Evolutionary conservation across 208 protist species (phyloP).

Genomic region (Trypanosoma lewisi): DNA sequence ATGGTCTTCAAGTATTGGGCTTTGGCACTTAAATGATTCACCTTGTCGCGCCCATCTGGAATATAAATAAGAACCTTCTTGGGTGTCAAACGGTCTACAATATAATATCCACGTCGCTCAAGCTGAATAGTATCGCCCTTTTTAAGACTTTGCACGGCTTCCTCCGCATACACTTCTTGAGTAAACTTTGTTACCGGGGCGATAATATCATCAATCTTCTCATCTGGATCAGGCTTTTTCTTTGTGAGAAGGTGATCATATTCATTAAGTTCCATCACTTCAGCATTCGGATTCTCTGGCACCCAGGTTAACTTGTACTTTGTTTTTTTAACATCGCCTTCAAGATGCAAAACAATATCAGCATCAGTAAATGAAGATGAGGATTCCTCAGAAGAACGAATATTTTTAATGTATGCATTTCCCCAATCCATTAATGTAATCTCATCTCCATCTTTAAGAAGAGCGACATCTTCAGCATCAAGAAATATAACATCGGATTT

Average conservation of each 20-base stretch:
- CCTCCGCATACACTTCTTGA: conserved; percentile 84
- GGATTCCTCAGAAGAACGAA: conserved; percentile 44
- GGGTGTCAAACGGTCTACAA: conserved; percentile 81
- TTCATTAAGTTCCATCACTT: conserved; percentile 83
- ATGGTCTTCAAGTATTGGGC: conserved; percentile 79
- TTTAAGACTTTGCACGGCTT: conserved; percentile 82
- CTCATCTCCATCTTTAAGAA: conserved; percentile 93
- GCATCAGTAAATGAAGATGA: conserved; percentile 58
- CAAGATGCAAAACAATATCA: conserved; percentile 79
- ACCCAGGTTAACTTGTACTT: conserved; percentile 98
- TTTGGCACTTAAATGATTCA: conserved; percentile 90
- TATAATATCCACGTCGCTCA: conserved; percentile 98
- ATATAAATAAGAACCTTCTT: conserved; percentile 80
- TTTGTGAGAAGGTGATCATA: conserved; percentile 98
- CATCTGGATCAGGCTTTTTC: conserved; percentile 94
- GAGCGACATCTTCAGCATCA: conserved; percentile 92
- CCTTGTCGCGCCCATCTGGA: conserved; percentile 86
- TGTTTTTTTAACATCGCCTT: conserved; percentile 97
- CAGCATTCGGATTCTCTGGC: conserved; percentile 62
- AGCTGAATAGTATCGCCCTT: conserved; percentile 95
- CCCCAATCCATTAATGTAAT: conserved; percentile 99
- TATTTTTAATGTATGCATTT: conserved; percentile 91
- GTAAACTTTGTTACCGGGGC: conserved; percentile 84
- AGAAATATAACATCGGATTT: conserved; percentile 90
- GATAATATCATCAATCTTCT: conserved; percentile 92